phyloP scores from a whole-genome alignment of 306 rosid species.

The Lagenaria siceraria region DNA sequence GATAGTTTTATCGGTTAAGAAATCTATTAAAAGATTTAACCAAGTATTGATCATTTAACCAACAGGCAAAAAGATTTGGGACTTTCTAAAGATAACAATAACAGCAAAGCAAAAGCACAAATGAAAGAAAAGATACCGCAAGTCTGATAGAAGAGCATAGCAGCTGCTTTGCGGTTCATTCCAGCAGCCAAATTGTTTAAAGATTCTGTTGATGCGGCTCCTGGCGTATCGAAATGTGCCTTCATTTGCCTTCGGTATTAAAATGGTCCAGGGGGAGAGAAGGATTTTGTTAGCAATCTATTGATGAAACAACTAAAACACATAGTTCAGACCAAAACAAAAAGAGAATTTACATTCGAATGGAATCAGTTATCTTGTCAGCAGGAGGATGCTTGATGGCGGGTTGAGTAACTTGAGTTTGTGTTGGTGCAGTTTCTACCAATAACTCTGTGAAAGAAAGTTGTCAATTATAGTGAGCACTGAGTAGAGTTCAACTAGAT shows the following conservation, averaged over 20 bases:
- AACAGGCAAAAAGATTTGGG: neutral
- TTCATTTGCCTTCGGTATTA: slow-evolving; percentile 51
- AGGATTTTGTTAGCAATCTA: neutral
- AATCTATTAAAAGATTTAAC: too few relatives aligned
- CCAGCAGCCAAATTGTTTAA: slow-evolving; percentile 45
- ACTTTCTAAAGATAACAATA: neutral
- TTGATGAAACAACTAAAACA: neutral
- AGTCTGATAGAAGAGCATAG: slow-evolving; percentile 62
- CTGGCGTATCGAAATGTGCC: slow-evolving; percentile 55
- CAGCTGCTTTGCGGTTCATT: slow-evolving; percentile 59
- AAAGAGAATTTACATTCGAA: slow-evolving; percentile 35
- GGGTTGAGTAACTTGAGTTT: slow-evolving; percentile 33
- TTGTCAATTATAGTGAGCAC: neutral
- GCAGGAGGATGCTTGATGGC: slow-evolving; percentile 18
- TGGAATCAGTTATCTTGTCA: slow-evolving; percentile 54
- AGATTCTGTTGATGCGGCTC: slow-evolving; percentile 57
- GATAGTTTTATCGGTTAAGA: too few relatives aligned
- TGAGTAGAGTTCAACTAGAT: neutral
- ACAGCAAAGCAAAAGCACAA: neutral
- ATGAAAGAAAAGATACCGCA: slow-evolving; percentile 39
- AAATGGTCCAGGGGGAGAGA: neutral
- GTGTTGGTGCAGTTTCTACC: slow-evolving; percentile 74
- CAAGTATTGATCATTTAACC: neutral
- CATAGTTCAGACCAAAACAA: neutral
- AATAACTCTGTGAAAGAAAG: slow-evolving; percentile 46